Evolutionary conservation across 768 basidiomycete genomes (phyloP), one percentile per base, ranked within the genome.

Genomic region (Multifurca ochricompacta): DNA sequence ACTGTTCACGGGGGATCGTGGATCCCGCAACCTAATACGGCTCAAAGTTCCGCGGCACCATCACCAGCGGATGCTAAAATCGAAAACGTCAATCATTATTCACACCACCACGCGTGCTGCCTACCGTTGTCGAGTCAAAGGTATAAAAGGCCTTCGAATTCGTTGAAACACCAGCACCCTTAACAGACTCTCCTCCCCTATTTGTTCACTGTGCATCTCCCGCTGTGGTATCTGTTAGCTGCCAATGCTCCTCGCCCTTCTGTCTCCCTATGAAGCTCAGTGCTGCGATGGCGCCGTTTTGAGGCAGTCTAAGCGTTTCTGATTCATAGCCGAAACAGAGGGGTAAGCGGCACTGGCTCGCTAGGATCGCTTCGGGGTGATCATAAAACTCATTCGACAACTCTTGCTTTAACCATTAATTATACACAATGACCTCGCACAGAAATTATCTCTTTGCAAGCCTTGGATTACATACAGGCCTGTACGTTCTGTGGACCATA

Each of bases 241-340:
- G 45, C 21, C 56, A 48, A 42, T 36, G 45, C 36, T 45, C 39
- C 56, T 57, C 45, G 56, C 51, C 44, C 56, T 21, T 41, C 11
- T 19, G 39, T 30, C 42, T 52, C 23, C 16, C 50, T 57, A 52
- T 57, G 56, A 57, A 57, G 21, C 45, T 57, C 56, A 57, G 56
- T 39, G 52, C 5, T 34, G 45, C 2, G 45, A 57, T 21, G 44
- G 31, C 19, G 56, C 45, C 39, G 10, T 44, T 41, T 51, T 36
- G 34, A 40, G 39, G 51, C 45, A 25, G 32, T 41, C 51, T 7
- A 40, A 46, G 36, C 50, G 34, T 41, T 34, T 41, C 56, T 57
- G 56, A 57, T 57, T 57, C 56, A 57, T 57, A 57, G 56, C 56
- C 50, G 50, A 57, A 57, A 57, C 51, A 57, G 51, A 51, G 27